Conservation (phyloP, 2,329 filamentous ascomycete species). For the Madurella mycetomatis region DNA sequence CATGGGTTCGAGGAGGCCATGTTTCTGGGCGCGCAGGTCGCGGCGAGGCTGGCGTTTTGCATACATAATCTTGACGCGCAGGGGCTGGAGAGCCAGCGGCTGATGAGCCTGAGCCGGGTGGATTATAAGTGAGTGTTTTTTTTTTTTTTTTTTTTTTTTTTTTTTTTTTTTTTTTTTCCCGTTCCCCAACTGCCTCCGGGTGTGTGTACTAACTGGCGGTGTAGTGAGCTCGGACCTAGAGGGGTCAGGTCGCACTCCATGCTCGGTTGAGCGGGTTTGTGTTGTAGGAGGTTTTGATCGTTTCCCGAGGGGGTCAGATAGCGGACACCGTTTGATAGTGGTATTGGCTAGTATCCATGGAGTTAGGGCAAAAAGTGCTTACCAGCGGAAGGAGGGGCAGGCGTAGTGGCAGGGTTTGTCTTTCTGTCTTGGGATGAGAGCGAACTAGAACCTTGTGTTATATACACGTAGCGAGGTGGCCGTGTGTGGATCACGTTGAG, state of each 20-base stretch:
- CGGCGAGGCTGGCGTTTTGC: conserved; percentile 59
- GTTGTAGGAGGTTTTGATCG: not conserved
- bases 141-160: not conserved
- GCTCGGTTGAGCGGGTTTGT: conserved; percentile 37
- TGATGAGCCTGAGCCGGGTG: conserved; percentile 54
- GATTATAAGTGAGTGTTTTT: conserved; percentile 54
- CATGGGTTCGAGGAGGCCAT: conserved; percentile 72
- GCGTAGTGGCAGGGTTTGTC: not conserved
- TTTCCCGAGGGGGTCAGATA: not conserved
- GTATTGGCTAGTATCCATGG: not conserved
- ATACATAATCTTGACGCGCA: conserved; percentile 54
- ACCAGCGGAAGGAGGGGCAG: not conserved
- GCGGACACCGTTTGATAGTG: not conserved
- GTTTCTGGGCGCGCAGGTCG: conserved; percentile 84
- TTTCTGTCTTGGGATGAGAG: not conserved
- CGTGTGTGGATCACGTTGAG: too few species aligned
- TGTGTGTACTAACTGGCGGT: conserved; percentile 16
- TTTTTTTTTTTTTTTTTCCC: not conserved
- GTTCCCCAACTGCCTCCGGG: not conserved
- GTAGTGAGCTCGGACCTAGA: conserved; percentile 52
- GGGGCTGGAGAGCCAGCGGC: conserved; percentile 48
- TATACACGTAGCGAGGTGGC: too few species aligned
- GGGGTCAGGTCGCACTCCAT: conserved; percentile 51
- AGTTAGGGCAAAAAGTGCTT: not conserved
- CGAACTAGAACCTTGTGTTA: not conserved